Evolutionary conservation across 441 rosid species (phyloP), one percentile per base, ranked within the genome.

Genomic region (Dalechampia spathulata): DNA sequence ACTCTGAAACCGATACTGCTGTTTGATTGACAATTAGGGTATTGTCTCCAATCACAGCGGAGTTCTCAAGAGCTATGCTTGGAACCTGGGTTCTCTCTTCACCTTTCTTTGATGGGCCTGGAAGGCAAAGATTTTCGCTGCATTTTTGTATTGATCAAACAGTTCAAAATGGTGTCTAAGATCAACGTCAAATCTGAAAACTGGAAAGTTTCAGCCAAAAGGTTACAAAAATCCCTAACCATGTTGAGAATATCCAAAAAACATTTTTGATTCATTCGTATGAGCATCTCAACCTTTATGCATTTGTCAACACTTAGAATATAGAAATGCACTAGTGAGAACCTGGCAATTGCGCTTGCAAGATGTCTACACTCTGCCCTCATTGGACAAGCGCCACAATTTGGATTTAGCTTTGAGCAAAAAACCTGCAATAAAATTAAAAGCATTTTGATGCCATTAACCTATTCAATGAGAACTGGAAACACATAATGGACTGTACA

Each of bases 301-400:
- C 46, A 40, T 41, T 42, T 42, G n/a, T 42, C 22, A 52, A 2
- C 32, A 38, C n/a, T 19, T 9, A 38, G 15, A 28, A 43, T 6
- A 28, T 28, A 2, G 27, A 21, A 28, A 42, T 14, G 23, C 15
- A 7, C 47, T 25, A 7, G 13, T 21, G 27, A 51, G 61, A 58
- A 89, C 94, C 96, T 89, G 46, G 82, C 81, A 76, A 64, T 64
- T 60, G 83, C 79, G 71, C 86, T 83, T 1, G 87, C 88, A 66
- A 75, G 79, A 47, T 89, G 86, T 74, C 65, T 82, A 74, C 95
- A 89, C 2, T 83, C 82, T 32, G 78, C 80, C 37, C 67, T 82
- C 82, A 89, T 70, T 1, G 96, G 96, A 64, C 95, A 89, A 0
- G 76, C 77, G 19, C 78, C 72, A 67, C 96, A 86, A 36, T 82